phyloP scores from a whole-genome alignment of 345 rosid genomes.

The Brassica carinata region DNA sequence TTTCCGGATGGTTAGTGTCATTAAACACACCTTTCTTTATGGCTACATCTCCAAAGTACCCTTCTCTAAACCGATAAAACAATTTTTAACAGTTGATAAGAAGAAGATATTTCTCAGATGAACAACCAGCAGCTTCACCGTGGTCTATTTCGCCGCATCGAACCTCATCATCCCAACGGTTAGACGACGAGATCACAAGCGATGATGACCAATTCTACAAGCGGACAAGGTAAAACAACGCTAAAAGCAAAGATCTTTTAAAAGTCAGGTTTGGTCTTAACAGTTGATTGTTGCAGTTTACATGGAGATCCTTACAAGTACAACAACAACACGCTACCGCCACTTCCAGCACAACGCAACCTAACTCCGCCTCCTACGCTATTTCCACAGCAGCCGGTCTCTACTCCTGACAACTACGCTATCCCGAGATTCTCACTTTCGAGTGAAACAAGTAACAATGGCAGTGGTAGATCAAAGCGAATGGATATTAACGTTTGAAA shows the following conservation, averaged over 20 bases:
- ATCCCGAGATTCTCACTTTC: conserved; percentile 69
- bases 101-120: conserved; percentile 92
- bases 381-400: conserved; percentile 92
- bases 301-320: conserved; percentile 65
- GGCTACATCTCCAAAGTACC: neutral
- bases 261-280: neutral
- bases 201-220: conserved; percentile 76
- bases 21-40: neutral
- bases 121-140: conserved; percentile 62
- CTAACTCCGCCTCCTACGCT: conserved; percentile 96
- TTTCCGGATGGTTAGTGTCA: conserved; percentile 68
- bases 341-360: conserved; percentile 91
- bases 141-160: conserved; percentile 75
- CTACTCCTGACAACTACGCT: conserved; percentile 61
- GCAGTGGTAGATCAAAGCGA: conserved; percentile 70
- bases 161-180: conserved; percentile 57
- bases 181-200: conserved; percentile 69
- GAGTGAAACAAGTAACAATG: conserved; percentile 52
- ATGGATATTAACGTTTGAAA: conserved; percentile 73
- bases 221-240: conserved; percentile 50
- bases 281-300: conserved; percentile 51
- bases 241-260: neutral
- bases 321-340: conserved; percentile 65
- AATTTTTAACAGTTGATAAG: conserved; percentile 71
- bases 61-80: neutral